Evolutionary conservation across 495 filamentous ascomycete genomes (phyloP), one percentile per base, ranked within the genome.

Genomic region (Letharia columbiana): DNA sequence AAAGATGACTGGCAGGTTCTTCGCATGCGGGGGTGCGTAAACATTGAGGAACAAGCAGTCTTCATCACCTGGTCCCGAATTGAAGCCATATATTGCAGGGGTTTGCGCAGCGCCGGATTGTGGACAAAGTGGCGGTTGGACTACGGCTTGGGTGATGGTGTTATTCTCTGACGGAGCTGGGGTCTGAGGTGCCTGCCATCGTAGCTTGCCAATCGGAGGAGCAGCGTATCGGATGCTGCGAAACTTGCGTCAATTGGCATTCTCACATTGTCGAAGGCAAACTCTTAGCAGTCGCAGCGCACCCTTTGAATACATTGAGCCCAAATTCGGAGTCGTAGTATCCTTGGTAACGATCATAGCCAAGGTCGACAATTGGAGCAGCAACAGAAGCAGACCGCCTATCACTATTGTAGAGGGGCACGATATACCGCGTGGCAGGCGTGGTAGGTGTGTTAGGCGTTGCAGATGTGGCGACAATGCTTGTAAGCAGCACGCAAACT

Each of bases 1-100:
- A 33, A 69, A 37, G 33, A 68, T 59, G 45, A 69, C 70, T 42
- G 67, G 75, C 74, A 70, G 56, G 23, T 76, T 74, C 67, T 78
- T 76, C 10, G 72, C 74, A 44, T 76, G 76, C 28, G 74, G 62
- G 5, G 72, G 73, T 12, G 67, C 69, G 54, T 67, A 74, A 20
- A 75, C 75, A 15, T 84, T 82, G n/a, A 82, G 71, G 62, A 81
- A 80, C 7, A 82, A 72, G 66, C 79, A 83, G 63, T 82, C 80
- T 65, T 83, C 80, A 42, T 67, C 49, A 6, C 49, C 65, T 23
- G 57, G 37, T 41, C 62, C 65, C 3, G 56, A 62, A 35, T 47
- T 37, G 58, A 67, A 45, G 49, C 65, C 59, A 40, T 61, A 45
- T 11, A 42, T 23, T 11, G 20, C 58, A 35, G 65, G 60, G 42